Percentiles rank a stretch among this genome's conserved stretches.
These are phyloP conservation scores for Hypoxylon sp. DNA, from an alignment of 2,329 filamentous ascomycete species.

Conservation along the genomic window DNA sequence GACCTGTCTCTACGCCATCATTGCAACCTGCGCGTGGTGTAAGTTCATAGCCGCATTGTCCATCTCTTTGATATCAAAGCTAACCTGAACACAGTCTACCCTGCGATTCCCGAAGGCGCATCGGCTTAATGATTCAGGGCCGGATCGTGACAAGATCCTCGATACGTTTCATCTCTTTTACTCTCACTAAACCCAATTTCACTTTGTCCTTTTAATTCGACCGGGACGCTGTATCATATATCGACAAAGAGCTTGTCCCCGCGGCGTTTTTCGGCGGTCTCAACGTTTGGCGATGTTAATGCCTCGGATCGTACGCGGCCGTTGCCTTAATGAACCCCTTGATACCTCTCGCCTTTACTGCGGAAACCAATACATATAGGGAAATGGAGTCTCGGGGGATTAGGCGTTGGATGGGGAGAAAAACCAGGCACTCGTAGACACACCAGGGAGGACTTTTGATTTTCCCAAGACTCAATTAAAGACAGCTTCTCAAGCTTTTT, in stretches of 20 bases:
- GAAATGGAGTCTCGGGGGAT: background rate
- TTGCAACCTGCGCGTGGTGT: slow-evolving; percentile 73
- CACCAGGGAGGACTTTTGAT: background rate
- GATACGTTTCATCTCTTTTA: background rate
- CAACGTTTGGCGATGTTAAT: background rate
- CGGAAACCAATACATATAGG: background rate
- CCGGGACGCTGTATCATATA: background rate
- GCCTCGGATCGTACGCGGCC: background rate
- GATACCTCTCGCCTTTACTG: background rate
- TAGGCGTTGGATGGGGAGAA: background rate
- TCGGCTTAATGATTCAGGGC: background rate
- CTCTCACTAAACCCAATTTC: too few species aligned
- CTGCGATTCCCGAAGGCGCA: slow-evolving; percentile 14
- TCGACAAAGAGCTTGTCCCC: background rate
- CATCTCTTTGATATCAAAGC: background rate
- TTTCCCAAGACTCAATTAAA: background rate
- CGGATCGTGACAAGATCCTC: background rate
- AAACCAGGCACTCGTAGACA: background rate
- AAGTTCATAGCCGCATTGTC: slow-evolving; percentile 48
- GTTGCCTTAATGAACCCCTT: background rate
- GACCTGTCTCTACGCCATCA: slow-evolving; percentile 81
- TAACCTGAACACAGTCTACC: slow-evolving; percentile 25
- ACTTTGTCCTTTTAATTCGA: background rate
- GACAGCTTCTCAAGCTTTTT: background rate
- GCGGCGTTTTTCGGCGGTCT: background rate